phyloP scores from a whole-genome alignment of 768 basidiomycete species.

The Boletus sp. region DNA sequence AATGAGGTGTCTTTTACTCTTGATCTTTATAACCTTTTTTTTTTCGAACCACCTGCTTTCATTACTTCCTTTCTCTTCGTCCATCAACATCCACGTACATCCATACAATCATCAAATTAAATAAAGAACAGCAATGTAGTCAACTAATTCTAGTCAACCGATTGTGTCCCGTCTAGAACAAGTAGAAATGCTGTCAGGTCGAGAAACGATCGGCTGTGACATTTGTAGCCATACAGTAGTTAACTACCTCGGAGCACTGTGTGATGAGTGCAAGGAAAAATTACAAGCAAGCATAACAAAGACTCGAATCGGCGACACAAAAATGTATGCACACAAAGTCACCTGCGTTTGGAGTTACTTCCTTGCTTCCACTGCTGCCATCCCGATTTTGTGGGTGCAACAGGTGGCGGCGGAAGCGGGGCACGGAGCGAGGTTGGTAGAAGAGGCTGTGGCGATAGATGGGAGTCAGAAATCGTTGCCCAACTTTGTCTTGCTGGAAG shows the following conservation, averaged over 20 bases:
- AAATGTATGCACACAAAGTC: not conserved
- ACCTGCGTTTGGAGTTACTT: slow-evolving; percentile 19
- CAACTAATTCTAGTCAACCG: slow-evolving; percentile 40
- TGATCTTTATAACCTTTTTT: slow-evolving; percentile 37
- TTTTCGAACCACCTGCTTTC: slow-evolving; percentile 25
- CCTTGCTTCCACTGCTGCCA: slow-evolving; percentile 54
- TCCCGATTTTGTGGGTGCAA: slow-evolving; percentile 33
- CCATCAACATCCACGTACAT: slow-evolving; percentile 35
- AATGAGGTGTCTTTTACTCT: slow-evolving; percentile 28
- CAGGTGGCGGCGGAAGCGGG: slow-evolving; percentile 21
- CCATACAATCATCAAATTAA: slow-evolving; percentile 41
- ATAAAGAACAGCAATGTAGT: slow-evolving; percentile 48
- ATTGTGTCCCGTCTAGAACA: slow-evolving; percentile 20
- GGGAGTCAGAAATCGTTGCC: slow-evolving; percentile 7
- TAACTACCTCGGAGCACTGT: not conserved
- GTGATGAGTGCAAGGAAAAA: not conserved
- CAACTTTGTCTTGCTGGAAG: slow-evolving; percentile 1
- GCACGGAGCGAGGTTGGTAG: slow-evolving; percentile 10
- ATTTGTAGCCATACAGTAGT: slow-evolving; percentile 14
- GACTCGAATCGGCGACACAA: not conserved
- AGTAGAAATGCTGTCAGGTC: slow-evolving; percentile 21
- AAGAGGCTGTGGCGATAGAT: slow-evolving; percentile 7
- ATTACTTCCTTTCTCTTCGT: slow-evolving; percentile 20
- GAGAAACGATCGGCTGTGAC: not conserved
- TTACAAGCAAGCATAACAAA: not conserved